Evolutionary conservation across 352 stramenopile genomes (phyloP).

Genomic region (Peronospora destructor): DNA sequence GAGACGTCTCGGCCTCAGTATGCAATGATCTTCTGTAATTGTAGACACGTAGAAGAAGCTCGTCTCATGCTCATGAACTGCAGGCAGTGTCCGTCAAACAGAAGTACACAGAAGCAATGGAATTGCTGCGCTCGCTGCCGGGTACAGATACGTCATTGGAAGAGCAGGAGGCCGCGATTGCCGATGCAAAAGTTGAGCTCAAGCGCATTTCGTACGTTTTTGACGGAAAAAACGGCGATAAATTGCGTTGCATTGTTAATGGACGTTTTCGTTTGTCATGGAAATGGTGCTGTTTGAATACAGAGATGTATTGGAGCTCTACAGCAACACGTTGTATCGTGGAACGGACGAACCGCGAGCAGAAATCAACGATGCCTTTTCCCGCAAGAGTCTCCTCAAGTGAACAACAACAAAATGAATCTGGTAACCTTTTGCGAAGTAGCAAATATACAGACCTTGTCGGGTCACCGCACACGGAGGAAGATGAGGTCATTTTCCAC

Average conservation of each 20-base stretch:
- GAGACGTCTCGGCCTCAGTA: constrained; percentile 76
- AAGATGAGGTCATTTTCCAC: neutral
- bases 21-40: neutral
- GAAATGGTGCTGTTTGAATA: constrained; percentile 2
- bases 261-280: constrained; percentile 5
- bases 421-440: constrained; percentile 1
- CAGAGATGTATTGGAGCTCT: constrained; percentile 75
- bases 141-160: constrained; percentile 74
- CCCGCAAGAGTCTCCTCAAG: constrained; percentile 59
- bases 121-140: constrained; percentile 59
- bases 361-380: constrained; percentile 81
- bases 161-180: constrained; percentile 68
- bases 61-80: neutral
- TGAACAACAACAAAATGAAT: constrained; percentile 18
- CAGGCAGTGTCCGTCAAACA: constrained; percentile 70
- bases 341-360: constrained; percentile 78
- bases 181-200: constrained; percentile 58
- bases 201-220: constrained; percentile 66
- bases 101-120: constrained; percentile 64
- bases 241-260: constrained; percentile 1
- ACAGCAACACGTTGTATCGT: constrained; percentile 81
- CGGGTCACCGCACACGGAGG: neutral
- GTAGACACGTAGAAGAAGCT: neutral
- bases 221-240: neutral
- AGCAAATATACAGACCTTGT: constrained; percentile 13